Evolutionary conservation across 108 stramenopile genomes (phyloP), one percentile per base, ranked within the genome.

Genomic region (Hondaea fermentalgiana): DNA sequence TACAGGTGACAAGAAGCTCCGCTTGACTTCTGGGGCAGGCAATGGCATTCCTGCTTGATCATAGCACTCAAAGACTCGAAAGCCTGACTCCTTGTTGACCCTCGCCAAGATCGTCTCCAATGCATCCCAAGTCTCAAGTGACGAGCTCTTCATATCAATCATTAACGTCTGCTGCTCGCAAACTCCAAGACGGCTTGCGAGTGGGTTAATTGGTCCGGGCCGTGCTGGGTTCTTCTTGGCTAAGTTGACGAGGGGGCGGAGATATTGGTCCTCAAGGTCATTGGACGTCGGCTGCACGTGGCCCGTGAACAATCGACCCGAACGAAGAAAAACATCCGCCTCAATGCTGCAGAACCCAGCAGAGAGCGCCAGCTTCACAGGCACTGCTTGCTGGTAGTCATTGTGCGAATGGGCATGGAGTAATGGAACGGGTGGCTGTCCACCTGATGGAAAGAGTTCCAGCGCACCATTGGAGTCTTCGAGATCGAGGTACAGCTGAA

Each of bases 321-420:
- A 14, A 6, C 51, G 49, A 47, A 83, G 76, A 45, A 83, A 83
- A 17, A 83, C 76, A 23, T 83, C 76, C 14, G 76, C 76, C 28
- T 83, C 76, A 2, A 83, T 83, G 51, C 76, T 83, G 51, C 76
- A 83, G 28, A 83, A 83, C 12, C 76, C 76, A 35, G 76, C 76
- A 6, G 76, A 43, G 3, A 83, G 76, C 76, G 76, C 76, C 45
- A 83, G 51, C 51, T 53, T 83, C 10, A 83, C 76, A 16, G 76
- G 76, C 28, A 83, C 76, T 6, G 76, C 45, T 2, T 83, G 76
- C 3, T 83, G 76, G 28, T 83, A 83, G 51, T 83, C 76, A 53
- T 83, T 83, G 51, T 83, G 76, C 19, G 49, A 53, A 23, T 83
- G 76, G 0, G 76, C 76, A 53, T 53, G 51, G 17, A 83, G 16